A percentile compares a stretch with the other conserved stretches of the same genome.
Evolutionary conservation across 352 stramenopile species (phyloP).

Genomic region (Plasmopara muralis): DNA sequence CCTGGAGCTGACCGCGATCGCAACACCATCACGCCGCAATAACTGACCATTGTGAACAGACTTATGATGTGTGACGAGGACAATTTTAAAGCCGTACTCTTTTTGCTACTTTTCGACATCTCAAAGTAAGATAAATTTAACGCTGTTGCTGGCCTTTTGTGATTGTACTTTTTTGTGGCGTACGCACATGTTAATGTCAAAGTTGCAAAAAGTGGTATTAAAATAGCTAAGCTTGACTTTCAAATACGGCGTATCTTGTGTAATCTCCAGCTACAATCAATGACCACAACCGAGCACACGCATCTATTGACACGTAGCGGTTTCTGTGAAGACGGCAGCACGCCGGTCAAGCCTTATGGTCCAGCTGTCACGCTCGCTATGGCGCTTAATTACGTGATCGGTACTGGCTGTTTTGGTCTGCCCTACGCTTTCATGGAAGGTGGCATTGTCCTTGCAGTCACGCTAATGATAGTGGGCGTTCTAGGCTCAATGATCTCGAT

Average conservation of each 20-base stretch:
- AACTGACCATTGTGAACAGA: too few species aligned
- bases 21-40: too few species aligned
- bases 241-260: not conserved
- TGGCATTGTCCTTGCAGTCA: conserved; percentile 53
- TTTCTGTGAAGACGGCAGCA: conserved; percentile 25
- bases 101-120: too few species aligned
- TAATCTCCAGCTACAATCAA: conserved; percentile 1
- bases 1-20: too few species aligned
- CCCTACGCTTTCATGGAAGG: conserved; percentile 72
- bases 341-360: conserved; percentile 63
- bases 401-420: conserved; percentile 80
- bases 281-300: conserved; percentile 20
- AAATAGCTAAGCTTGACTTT: too few species aligned
- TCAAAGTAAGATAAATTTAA: too few species aligned
- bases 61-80: too few species aligned
- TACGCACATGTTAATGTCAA: too few species aligned
- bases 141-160: too few species aligned
- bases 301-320: conserved; percentile 25
- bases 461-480: conserved; percentile 58
- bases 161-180: too few species aligned
- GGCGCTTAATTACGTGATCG: conserved; percentile 84
- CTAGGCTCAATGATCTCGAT: conserved; percentile 67
- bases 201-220: too few species aligned
- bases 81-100: too few species aligned
- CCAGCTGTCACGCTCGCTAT: conserved; percentile 66